Evolutionary conservation across 495 filamentous ascomycete genomes (phyloP).

Genomic region (Xanthoparmelia taractica): DNA sequence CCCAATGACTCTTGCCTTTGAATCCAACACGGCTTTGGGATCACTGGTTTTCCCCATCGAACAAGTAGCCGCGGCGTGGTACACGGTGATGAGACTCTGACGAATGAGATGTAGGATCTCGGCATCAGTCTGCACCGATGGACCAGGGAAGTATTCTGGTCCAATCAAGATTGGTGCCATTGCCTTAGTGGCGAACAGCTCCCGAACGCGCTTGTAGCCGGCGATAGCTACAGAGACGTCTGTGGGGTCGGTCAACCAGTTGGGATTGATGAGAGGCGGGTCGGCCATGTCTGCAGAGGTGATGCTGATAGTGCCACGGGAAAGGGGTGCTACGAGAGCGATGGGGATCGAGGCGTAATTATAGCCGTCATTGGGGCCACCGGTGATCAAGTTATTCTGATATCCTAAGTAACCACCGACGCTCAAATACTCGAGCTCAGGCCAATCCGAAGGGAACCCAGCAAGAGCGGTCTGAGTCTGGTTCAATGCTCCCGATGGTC

Average conservation of each 20-base stretch:
- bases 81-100: slow-evolving; percentile 41
- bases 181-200: slow-evolving; percentile 31
- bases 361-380: slow-evolving; percentile 33
- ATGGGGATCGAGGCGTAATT: slow-evolving; percentile 39
- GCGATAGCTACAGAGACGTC: slow-evolving; percentile 50
- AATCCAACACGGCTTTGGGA: slow-evolving; percentile 47
- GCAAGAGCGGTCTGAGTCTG: slow-evolving; percentile 25
- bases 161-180: slow-evolving; percentile 31
- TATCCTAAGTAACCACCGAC: slow-evolving; percentile 25
- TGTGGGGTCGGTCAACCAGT: slow-evolving; percentile 45
- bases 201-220: slow-evolving; percentile 43
- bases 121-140: slow-evolving; percentile 38
- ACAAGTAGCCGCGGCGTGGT: slow-evolving; percentile 45
- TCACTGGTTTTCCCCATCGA: slow-evolving; percentile 52
- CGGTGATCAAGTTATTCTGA: slow-evolving; percentile 24
- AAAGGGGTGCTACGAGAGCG: slow-evolving; percentile 39
- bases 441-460: slow-evolving; percentile 48
- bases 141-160: slow-evolving; percentile 46
- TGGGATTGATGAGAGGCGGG: slow-evolving; percentile 48
- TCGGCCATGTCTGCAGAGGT: slow-evolving; percentile 33
- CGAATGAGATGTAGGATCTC: slow-evolving; percentile 44
- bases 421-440: slow-evolving; percentile 43
- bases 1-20: slow-evolving; percentile 46
- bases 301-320: slow-evolving; percentile 50
- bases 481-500: no score